These are phyloP conservation scores for Ogataea pilisensis DNA, from an alignment of 805 yeast genomes.

Conservation along the genomic window DNA sequence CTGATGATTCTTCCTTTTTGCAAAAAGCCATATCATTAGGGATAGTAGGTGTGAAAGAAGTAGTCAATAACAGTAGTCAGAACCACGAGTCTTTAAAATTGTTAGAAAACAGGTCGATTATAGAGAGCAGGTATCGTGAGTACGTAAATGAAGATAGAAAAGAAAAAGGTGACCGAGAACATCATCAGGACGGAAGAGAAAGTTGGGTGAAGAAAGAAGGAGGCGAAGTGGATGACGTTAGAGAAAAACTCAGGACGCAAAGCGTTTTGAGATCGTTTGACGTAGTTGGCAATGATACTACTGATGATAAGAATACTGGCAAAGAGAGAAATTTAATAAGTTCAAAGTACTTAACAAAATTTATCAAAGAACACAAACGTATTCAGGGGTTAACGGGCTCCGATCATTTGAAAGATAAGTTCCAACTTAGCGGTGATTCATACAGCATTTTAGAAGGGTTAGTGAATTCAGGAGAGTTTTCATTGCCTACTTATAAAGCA, in stretches of 20 bases:
- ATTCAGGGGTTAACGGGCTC: slow-evolving; percentile 1
- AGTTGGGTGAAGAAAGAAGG: neutral
- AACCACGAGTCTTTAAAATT: slow-evolving; percentile 22
- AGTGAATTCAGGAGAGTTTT: slow-evolving; percentile 17
- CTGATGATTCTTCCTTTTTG: slow-evolving; percentile 7
- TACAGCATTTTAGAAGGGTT: slow-evolving; percentile 12
- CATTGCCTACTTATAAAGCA: slow-evolving; percentile 24
- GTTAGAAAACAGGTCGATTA: slow-evolving; percentile 18
- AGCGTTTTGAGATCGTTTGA: neutral
- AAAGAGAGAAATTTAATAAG: slow-evolving; percentile 10
- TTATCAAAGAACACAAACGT: slow-evolving; percentile 17
- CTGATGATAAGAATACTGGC: slow-evolving; percentile 2
- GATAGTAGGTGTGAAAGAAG: slow-evolving; percentile 19
- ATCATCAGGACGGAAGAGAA: neutral
- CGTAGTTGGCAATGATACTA: slow-evolving; percentile 4
- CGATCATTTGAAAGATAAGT: slow-evolving; percentile 3
- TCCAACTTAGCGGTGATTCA: slow-evolving; percentile 13
- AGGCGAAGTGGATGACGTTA: neutral
- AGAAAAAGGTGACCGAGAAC: too few relatives aligned
- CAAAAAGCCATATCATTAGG: slow-evolving; percentile 24
- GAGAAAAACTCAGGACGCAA: neutral
- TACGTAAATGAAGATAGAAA: slow-evolving; percentile 8
- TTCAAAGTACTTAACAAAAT: slow-evolving; percentile 14
- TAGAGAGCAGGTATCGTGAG: slow-evolving; percentile 19
- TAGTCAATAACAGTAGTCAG: slow-evolving; percentile 5